A percentile compares a stretch with the other conserved stretches of the same genome.
Conservation (phyloP, 1,284 basidiomycete genomes). For the Rhodotorula sp. region DNA sequence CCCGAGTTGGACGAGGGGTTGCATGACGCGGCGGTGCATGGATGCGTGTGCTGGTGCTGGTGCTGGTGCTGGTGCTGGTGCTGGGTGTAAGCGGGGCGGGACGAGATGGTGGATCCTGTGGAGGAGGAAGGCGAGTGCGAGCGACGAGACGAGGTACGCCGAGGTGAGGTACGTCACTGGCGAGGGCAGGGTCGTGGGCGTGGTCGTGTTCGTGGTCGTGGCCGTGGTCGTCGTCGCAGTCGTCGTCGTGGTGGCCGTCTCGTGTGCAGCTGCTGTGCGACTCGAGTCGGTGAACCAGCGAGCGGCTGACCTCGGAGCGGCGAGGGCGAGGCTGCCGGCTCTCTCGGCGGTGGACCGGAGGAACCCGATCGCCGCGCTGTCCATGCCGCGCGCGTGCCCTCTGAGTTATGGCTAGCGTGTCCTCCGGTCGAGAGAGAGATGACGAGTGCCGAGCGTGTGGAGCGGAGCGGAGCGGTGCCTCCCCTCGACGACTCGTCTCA, state of each 20-base stretch:
- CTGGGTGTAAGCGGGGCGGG: slow-evolving; percentile 18
- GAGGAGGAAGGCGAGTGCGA: slow-evolving; percentile 31
- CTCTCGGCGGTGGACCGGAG: not conserved
- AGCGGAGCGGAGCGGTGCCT: too few relatives aligned
- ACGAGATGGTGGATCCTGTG: slow-evolving; percentile 39
- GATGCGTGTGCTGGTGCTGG: not conserved
- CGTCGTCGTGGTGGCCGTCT: not conserved
- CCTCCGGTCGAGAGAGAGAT: too few relatives aligned
- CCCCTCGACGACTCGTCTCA: too few relatives aligned
- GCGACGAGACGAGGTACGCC: slow-evolving; percentile 27
- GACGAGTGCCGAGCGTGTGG: too few relatives aligned
- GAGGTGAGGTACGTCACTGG: slow-evolving; percentile 27
- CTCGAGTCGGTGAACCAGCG: not conserved
- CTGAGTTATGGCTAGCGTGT: not conserved
- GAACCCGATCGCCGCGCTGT: not conserved
- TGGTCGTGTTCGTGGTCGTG: not conserved
- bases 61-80: not conserved
- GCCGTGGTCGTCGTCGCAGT: not conserved
- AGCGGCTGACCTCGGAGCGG: not conserved
- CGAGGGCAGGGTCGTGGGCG: slow-evolving; percentile 8
- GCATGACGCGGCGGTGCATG: not conserved
- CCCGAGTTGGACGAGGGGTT: slow-evolving; percentile 6
- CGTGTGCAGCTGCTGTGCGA: too few relatives aligned
- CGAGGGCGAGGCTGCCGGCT: slow-evolving; percentile 9
- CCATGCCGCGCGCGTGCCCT: too few relatives aligned